Base-by-base conservation (phyloP, 805 yeast genomes). In the Pichia ethanolica region DNA sequence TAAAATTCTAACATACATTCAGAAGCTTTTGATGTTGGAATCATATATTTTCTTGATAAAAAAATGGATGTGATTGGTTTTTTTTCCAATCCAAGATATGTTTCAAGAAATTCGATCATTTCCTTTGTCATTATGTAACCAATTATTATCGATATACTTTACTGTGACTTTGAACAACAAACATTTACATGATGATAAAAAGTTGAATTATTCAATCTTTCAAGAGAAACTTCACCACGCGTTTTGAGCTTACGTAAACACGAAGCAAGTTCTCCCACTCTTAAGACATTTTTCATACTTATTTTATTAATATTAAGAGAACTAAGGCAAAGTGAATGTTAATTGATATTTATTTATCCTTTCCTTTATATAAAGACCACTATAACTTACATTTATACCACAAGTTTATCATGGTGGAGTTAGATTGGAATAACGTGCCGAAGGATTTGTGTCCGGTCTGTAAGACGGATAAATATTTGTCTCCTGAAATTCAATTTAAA, bases 401-500 rank as follows among this genome's bases (percentile, higher is more conserved):
- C 20, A 20, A 20, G 20, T 20, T 20, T 20, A 20, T 20, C 3
- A 20, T 65, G 69, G 68, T 63, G 13, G 69, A 65, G 36, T 42
- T 65, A 44, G 68, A 65, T 43, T 65, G 69, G 69, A 52, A 57
- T 39, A 65, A 65, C 46, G 61, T 65, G 7, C 69, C 69, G 3
- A 62, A 62, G 48, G 69, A 65, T 47, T 49, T 90, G 81, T 93
- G 99, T 73, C 98, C 98, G 33, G 89, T 93, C 60, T 93, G 99
- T 74, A 89, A 91, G 69, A 89, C 97, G 43, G 96, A 91, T 68
- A 73, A 90, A 64, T 93, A 93, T 66, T 74, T 93, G 53, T 88
- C 96, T 42, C 98, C 98, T 28, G 89, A 90, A 58, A 86, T 93
- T 83, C 81, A 77, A 56, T 91, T 93, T 63, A 78, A 91, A 48